Conservation (phyloP, 164 flowering plant species). For the Nelumbo lutea region DNA sequence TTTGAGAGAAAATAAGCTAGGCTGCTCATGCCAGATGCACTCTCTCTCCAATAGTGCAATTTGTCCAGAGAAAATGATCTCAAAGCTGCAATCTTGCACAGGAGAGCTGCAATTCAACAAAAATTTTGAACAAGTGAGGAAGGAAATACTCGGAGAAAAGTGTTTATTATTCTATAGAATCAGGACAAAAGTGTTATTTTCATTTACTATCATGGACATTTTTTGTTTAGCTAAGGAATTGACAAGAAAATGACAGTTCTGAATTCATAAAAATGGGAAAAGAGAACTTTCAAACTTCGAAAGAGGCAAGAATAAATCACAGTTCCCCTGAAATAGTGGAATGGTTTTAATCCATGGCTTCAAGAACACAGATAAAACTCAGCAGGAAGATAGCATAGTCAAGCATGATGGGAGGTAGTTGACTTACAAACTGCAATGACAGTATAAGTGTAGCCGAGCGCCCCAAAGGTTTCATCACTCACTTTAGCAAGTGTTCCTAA, state of each 20-base stretch:
- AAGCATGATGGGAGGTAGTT: background rate
- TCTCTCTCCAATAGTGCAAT: conserved; percentile 87
- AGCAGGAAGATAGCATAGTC: background rate
- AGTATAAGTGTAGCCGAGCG: conserved; percentile 80
- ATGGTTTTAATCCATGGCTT: conserved; percentile 1
- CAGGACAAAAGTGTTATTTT: no score
- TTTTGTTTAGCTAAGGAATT: background rate
- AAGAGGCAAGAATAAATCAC: background rate
- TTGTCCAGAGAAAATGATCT: conserved; percentile 89
- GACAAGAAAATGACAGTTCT: background rate
- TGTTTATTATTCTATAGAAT: background rate
- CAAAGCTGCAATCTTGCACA: conserved; percentile 84
- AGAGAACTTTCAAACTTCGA: background rate
- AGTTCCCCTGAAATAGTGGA: background rate
- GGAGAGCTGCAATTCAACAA: conserved; percentile 59
- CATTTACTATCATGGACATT: background rate
- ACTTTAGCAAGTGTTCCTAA: conserved; percentile 96
- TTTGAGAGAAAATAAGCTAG: conserved; percentile 83
- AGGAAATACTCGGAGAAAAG: background rate
- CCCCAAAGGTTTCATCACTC: conserved; percentile 89
- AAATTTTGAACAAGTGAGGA: conserved; percentile 10
- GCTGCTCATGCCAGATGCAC: conserved; percentile 87
- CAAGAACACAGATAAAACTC: background rate
- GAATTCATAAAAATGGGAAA: background rate
- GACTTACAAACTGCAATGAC: conserved; percentile 96